Conservation (phyloP, 441 rosid species). For the Corymbia calophylla region DNA sequence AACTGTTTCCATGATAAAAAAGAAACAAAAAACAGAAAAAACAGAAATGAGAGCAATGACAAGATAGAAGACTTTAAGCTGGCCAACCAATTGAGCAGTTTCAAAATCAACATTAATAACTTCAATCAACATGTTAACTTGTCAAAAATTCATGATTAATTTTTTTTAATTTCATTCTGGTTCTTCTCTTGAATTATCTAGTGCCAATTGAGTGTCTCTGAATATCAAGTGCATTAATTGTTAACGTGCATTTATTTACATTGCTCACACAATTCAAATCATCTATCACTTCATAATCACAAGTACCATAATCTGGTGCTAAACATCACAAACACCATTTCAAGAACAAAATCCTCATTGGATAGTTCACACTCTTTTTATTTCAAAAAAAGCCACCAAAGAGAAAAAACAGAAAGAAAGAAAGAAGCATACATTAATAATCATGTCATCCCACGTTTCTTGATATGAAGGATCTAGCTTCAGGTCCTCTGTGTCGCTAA, state of each 20-base stretch:
- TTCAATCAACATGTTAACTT: neutral
- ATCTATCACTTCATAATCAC: neutral
- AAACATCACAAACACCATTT: neutral
- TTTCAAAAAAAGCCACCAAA: neutral
- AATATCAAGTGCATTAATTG: neutral
- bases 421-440: slow-evolving; percentile 63
- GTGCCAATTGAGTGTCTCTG: neutral
- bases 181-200: neutral
- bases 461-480: slow-evolving; percentile 88
- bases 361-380: neutral
- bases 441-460: slow-evolving; percentile 99
- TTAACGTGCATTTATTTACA: neutral
- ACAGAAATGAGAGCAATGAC: neutral
- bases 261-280: neutral
- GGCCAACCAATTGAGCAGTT: neutral
- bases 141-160: neutral
- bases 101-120: neutral
- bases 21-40: too few species aligned
- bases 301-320: neutral
- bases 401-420: neutral
- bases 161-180: neutral
- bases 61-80: neutral
- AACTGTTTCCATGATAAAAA: neutral
- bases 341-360: neutral
- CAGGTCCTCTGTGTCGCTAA: slow-evolving; percentile 95